Percentiles rank a stretch among this genome's conserved stretches.
Conservation (phyloP, 495 filamentous ascomycete species). For the Hypoxylon cercidicola region DNA sequence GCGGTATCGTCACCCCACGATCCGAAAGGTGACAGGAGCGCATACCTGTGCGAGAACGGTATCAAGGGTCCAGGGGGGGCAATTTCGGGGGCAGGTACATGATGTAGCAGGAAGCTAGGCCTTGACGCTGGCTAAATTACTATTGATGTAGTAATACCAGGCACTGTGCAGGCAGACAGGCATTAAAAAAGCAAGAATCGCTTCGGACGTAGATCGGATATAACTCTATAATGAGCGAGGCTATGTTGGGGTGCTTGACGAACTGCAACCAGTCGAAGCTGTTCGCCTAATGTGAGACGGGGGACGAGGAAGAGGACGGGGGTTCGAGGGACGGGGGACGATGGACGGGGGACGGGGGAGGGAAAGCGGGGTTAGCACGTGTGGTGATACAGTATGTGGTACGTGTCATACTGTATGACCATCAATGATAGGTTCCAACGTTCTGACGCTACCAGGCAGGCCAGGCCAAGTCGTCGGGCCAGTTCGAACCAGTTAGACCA, state of each 20-base stretch:
- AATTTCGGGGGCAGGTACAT: no score
- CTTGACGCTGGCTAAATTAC: slow-evolving; percentile 14
- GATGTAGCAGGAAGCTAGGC: neutral
- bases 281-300: slow-evolving; percentile 2
- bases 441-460: neutral
- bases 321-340: no score
- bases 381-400: slow-evolving; percentile 3
- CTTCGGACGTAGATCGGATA: slow-evolving; percentile 34
- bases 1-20: slow-evolving; percentile 30
- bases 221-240: slow-evolving; percentile 17
- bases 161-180: no score
- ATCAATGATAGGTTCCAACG: no score
- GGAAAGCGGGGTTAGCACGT: slow-evolving; percentile 14
- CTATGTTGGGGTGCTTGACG: neutral
- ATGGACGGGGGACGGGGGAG: neutral
- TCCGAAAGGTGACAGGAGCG: slow-evolving; percentile 3
- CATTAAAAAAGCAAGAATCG: slow-evolving; percentile 7
- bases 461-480: slow-evolving; percentile 16
- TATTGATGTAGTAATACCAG: slow-evolving; percentile 35
- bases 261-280: slow-evolving; percentile 19
- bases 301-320: no score
- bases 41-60: slow-evolving; percentile 18
- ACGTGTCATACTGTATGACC: neutral
- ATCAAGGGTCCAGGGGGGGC: neutral
- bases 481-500: neutral